Conservation (phyloP, 805 yeast species). For the Peterozyma toletana region DNA sequence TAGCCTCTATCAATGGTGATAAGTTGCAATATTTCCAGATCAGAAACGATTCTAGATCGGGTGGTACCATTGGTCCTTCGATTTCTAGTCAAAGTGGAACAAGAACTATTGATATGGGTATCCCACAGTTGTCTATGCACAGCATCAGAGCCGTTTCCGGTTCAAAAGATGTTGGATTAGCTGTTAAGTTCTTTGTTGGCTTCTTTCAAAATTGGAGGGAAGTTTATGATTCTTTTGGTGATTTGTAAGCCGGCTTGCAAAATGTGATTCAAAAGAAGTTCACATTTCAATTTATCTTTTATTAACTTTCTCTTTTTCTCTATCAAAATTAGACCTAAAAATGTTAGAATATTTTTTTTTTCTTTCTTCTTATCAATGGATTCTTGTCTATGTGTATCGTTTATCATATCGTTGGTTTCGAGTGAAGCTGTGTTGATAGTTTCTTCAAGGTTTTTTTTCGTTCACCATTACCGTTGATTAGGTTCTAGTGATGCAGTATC, state of each 20-base stretch:
- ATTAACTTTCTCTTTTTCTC: conserved; percentile 12
- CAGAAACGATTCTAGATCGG: conserved; percentile 78
- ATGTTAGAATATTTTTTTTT: neutral
- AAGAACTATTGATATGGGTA: conserved; percentile 73
- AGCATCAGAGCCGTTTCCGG: conserved; percentile 79
- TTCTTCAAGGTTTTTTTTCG: no score
- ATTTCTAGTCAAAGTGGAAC: conserved; percentile 61
- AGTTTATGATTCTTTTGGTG: conserved; percentile 42
- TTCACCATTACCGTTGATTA: no score
- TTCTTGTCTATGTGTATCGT: no score
- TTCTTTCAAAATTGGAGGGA: conserved; percentile 64
- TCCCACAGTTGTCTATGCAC: conserved; percentile 83
- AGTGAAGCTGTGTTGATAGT: no score
- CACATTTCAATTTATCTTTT: conserved; percentile 11
- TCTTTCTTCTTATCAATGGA: no score
- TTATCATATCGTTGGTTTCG: no score
- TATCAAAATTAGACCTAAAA: neutral
- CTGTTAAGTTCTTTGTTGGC: conserved; percentile 62
- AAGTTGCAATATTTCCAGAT: conserved; percentile 76
- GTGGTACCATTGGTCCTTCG: conserved; percentile 84
- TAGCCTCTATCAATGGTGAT: conserved; percentile 61
- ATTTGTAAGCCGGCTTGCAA: conserved; percentile 1
- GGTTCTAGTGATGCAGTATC: no score
- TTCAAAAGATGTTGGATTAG: conserved; percentile 68
- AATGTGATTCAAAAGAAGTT: no score